Evolutionary conservation across 345 rosid genomes (phyloP), one percentile per base, ranked within the genome.

Genomic region (Kernera saxatilis): DNA sequence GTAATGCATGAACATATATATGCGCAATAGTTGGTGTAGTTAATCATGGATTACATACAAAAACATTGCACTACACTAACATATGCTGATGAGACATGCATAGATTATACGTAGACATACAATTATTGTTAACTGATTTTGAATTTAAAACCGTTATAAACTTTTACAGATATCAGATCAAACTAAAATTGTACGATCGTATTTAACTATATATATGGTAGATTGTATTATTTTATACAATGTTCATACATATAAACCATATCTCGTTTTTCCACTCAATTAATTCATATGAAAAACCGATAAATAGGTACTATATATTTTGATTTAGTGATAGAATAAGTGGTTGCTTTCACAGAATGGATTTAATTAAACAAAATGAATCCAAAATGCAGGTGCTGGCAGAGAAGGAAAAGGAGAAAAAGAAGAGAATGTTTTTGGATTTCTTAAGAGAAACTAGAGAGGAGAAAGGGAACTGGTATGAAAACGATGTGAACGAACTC

Each of bases 401-500:
- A 12, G 65, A 72, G 51, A 48, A 85, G 36, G 87, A 86, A 45
- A 39, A 3, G 0, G 83, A 81, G 61, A 85, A 48, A 64, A 74
- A 58, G 45, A 65, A 64, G 1, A 82, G 81, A 0, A 74, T 76
- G 29, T 72, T 58, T 54, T 68, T 88, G 5, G 77, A 72, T 5
- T 3, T 4, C 14, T 21, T 79, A 32, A 70, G 33, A 55, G 71
- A 67, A 56, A 60, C 10, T 2, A 69, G 70, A 32, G 41, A 69
- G 32, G 32, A 19, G 18, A 1, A 5, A 19, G 74, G 62, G 40
- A 55, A 60, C 5, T 82, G 87, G 88, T 90, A 85, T 87, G 80
- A 83, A 36, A 67, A 78, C 1, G 89, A 91, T 7, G 36, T 77
- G 2, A 78, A 77, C 0, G 80, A 83, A 1, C 77, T 86, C 5